A percentile compares a stretch with the other conserved stretches of the same genome.
Evolutionary conservation across 2,329 filamentous ascomycete species (phyloP).

Genomic region (Zalaria sp.): DNA sequence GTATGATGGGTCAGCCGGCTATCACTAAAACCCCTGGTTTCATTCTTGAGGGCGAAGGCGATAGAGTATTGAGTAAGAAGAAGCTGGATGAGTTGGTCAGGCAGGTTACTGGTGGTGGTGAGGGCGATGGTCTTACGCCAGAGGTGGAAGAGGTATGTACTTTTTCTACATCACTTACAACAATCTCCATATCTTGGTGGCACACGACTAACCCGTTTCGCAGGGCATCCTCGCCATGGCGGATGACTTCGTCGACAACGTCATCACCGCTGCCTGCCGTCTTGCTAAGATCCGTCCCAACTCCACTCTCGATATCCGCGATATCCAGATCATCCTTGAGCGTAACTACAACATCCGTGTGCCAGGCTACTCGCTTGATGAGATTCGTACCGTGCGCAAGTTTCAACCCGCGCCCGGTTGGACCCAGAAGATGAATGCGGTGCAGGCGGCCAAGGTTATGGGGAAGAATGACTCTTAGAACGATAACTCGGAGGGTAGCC

Average conservation of each 20-base stretch:
- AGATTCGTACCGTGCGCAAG: conserved; percentile 87
- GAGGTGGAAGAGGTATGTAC: conserved; percentile 82
- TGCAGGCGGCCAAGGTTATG: conserved; percentile 78
- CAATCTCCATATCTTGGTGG: background rate
- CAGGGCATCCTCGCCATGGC: conserved; percentile 79
- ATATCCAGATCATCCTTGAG: conserved; percentile 40
- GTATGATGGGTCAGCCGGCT: conserved; percentile 77
- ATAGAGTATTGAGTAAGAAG: conserved; percentile 92
- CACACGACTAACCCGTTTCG: background rate
- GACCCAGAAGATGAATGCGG: conserved; percentile 94
- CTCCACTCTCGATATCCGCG: conserved; percentile 68
- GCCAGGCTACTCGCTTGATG: conserved; percentile 86
- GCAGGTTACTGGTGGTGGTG: conserved; percentile 75
- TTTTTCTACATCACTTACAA: background rate
- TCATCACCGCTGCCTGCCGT: conserved; percentile 74
- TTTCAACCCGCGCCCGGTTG: conserved; percentile 76
- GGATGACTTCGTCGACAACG: conserved; percentile 88
- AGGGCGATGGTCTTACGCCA: conserved; percentile 62
- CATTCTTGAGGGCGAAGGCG: conserved; percentile 80
- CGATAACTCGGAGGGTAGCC: background rate
- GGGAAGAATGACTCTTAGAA: conserved; percentile 14
- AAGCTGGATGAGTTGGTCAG: conserved; percentile 91
- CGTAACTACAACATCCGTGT: conserved; percentile 67
- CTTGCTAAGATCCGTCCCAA: conserved; percentile 87
- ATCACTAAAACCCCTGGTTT: conserved; percentile 69